A percentile compares a stretch with the other conserved stretches of the same genome.
phyloP scores from a whole-genome alignment of 163 green algal genomes.

The Chlorella variabilis region DNA sequence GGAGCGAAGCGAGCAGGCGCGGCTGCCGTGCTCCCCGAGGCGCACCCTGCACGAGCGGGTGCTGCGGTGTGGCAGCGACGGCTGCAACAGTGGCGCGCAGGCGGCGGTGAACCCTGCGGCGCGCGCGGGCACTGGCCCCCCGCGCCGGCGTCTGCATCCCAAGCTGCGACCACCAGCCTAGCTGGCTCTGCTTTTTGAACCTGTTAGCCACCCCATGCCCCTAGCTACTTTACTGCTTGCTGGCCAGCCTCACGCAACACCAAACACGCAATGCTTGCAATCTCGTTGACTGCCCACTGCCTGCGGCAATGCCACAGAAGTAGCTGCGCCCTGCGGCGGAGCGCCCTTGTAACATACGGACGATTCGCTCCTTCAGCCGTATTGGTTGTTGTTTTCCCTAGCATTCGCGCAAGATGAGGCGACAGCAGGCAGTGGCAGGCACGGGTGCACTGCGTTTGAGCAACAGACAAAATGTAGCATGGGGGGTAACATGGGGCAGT shows the following conservation, averaged over 20 bases:
- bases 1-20: not conserved
- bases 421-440: no score
- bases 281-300: not conserved
- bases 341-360: not conserved
- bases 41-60: no score
- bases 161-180: not conserved
- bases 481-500: no score
- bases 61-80: not conserved
- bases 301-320: not conserved
- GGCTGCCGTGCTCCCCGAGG: no score
- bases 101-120: not conserved
- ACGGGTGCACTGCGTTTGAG: no score
- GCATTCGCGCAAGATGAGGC: no score
- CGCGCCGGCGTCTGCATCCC: no score
- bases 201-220: not conserved
- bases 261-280: not conserved
- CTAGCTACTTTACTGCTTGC: not conserved
- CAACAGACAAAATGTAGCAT: no score
- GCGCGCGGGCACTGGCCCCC: not conserved
- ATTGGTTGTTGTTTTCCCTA: no score
- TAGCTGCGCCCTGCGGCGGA: not conserved
- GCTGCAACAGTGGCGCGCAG: not conserved
- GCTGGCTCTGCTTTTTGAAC: not conserved
- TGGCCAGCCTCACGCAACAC: not conserved
- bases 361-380: no score